Evolutionary conservation across 2,329 filamentous ascomycete genomes (phyloP).

Genomic region (Fusarium mangiferae): DNA sequence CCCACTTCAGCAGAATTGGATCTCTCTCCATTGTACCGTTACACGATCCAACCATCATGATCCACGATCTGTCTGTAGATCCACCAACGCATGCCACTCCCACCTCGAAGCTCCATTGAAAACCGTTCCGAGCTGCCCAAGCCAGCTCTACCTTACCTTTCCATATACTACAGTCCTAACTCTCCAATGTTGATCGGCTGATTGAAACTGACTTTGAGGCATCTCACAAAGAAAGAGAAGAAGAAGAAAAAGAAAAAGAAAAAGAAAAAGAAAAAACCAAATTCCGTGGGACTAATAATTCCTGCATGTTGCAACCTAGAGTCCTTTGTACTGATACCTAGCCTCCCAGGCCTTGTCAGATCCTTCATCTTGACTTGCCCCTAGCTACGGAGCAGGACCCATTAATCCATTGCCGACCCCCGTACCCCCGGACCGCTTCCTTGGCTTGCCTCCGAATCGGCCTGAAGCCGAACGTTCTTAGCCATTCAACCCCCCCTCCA

Average conservation of each 20-base stretch:
- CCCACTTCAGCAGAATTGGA: conserved; percentile 6
- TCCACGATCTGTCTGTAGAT: conserved; percentile 34
- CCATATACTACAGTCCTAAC: not conserved
- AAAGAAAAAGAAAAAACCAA: not conserved
- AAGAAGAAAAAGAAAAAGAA: not conserved
- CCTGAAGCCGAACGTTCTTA: conserved; percentile 17
- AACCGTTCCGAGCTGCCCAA: conserved; percentile 17
- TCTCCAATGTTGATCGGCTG: conserved; percentile 19
- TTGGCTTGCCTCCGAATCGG: conserved; percentile 26
- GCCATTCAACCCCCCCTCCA: conserved; percentile 1
- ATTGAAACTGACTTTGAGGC: not conserved
- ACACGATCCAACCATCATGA: conserved; percentile 35
- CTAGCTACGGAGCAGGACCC: not conserved
- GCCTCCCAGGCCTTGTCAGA: not conserved
- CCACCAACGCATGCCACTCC: conserved; percentile 3
- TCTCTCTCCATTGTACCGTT: conserved; percentile 28
- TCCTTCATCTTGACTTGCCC: conserved; percentile 2
- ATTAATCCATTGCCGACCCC: conserved; percentile 10
- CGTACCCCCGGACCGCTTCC: conserved; percentile 23
- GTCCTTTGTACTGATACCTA: not conserved
- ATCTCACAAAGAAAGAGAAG: no score
- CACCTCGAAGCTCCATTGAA: conserved; percentile 23
- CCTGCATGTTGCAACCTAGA: not conserved
- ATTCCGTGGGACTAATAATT: not conserved
- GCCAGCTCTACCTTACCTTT: not conserved